Conservation (phyloP, 306 rosid species). For the Ormosia semicastrata region DNA sequence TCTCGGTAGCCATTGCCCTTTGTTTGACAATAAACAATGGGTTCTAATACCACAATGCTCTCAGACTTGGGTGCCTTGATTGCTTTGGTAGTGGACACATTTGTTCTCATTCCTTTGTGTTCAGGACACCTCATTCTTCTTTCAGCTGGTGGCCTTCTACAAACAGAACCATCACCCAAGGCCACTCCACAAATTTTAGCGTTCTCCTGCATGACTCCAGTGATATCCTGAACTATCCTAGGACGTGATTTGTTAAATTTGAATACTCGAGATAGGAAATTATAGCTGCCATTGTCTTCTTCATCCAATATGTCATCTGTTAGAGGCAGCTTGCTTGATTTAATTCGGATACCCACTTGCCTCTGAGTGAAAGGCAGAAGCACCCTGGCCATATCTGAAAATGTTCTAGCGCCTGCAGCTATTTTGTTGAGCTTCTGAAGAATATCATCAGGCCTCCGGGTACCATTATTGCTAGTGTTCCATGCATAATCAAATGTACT, state of each 20-base stretch:
- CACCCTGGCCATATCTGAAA: conserved; percentile 40
- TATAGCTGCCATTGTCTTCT: conserved; percentile 42
- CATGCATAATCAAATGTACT: conserved; percentile 83
- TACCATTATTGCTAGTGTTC: conserved; percentile 65
- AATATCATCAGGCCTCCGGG: conserved; percentile 61
- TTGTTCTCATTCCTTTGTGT: conserved; percentile 74
- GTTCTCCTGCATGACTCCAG: conserved; percentile 29
- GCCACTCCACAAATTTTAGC: conserved; percentile 57
- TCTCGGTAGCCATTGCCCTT: conserved; percentile 14
- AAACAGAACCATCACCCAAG: conserved; percentile 51
- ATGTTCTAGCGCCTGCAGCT: conserved; percentile 40
- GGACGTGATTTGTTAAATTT: conserved; percentile 66
- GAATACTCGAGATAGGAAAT: conserved; percentile 55
- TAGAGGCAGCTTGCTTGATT: conserved; percentile 44
- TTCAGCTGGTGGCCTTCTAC: conserved; percentile 59
- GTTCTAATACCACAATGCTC: neutral
- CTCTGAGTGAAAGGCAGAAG: conserved; percentile 60
- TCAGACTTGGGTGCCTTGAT: conserved; percentile 22
- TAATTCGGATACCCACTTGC: conserved; percentile 65
- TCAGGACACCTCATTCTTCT: conserved; percentile 76
- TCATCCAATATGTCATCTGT: conserved; percentile 32
- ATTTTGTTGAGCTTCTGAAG: conserved; percentile 47
- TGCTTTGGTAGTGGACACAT: conserved; percentile 11
- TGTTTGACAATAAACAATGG: neutral
- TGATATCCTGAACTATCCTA: conserved; percentile 39